Conservation (phyloP, 768 basidiomycete species). For the Termitomyces heimii region DNA sequence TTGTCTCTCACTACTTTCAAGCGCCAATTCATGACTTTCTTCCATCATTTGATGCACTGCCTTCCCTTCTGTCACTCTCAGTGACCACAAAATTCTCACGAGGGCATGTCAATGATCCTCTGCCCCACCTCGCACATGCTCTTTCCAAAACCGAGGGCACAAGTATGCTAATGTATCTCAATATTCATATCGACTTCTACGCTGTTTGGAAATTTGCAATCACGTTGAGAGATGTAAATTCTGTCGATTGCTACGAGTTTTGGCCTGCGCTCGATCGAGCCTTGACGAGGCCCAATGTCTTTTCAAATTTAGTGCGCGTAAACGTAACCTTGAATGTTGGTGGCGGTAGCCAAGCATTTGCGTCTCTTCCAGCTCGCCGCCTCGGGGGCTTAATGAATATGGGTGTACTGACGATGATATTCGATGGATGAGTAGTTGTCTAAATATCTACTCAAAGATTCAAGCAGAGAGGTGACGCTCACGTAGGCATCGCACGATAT, state of each 20-base stretch:
- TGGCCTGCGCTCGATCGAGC: slow-evolving; percentile 8
- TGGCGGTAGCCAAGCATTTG: neutral
- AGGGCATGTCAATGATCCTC: neutral
- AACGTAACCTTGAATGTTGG: neutral
- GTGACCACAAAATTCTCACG: neutral
- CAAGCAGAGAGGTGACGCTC: too few relatives aligned
- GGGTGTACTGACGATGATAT: neutral
- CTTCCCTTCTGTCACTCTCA: neutral
- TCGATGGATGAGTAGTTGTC: neutral
- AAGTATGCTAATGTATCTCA: slow-evolving; percentile 1
- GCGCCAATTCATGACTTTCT: neutral
- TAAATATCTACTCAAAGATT: too few relatives aligned
- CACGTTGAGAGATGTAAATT: slow-evolving; percentile 7
- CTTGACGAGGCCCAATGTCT: slow-evolving; percentile 1
- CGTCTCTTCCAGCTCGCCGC: neutral
- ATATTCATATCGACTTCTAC: slow-evolving; percentile 6
- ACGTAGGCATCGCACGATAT: too few relatives aligned
- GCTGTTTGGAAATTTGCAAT: slow-evolving; percentile 13
- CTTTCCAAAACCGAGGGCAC: neutral
- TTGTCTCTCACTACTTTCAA: neutral
- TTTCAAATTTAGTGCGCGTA: neutral
- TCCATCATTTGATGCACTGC: neutral
- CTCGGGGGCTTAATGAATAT: neutral
- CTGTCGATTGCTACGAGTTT: slow-evolving; percentile 6
- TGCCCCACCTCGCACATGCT: neutral